Evolutionary conservation across 139 green algal genomes (phyloP), one percentile per base, ranked within the genome.

Genomic region (Coccomyxa sp.): DNA sequence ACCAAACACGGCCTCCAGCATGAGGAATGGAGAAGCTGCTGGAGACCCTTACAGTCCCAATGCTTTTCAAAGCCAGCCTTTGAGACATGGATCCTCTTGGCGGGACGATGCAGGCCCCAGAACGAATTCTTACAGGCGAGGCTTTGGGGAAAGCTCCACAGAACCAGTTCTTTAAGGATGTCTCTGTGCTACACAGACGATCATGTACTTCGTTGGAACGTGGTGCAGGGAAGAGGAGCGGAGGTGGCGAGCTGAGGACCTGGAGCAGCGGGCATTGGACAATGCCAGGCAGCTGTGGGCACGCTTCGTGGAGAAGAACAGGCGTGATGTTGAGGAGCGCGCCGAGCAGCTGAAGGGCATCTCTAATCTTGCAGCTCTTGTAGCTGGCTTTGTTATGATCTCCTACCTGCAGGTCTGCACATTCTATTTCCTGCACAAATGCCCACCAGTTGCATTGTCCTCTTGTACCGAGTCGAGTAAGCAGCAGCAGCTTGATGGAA

Each of bases 271-370:
- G 11, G 78, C 88, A 28, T 80, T 96, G 38, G 92, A 95, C 67
- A 95, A 95, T 82, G 92, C 92, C 1, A 83, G 92, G 13, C 86
- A 87, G n/a, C 60, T 95, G 15, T 93, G 90, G 90, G 76, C 78
- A 23, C 81, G 88, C 32, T 92, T 89, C 66, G 87, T 93, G 18
- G 91, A 93, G 84, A 87, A 87, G 67, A 92, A 92, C 51, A 30
- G 81, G 25, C 45, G 57, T 7, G 81, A 84, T 58, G 57, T 78
- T 25, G 81, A 85, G 60, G 82, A 85, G 82, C 58, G 31, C 13
- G 25, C 30, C 13, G 82, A 85, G 59, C 63, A 85, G 76, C 76
- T 85, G 30, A 45, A 57, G 28, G 38, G 18, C 23, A 23, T 85
- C 25, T 38, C 82, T 1, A 58, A 77, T 16, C 59, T 85, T 76